Evolutionary conservation across 306 rosid genomes (phyloP), one percentile per base, ranked within the genome.

Genomic region (Calophaca sinica): DNA sequence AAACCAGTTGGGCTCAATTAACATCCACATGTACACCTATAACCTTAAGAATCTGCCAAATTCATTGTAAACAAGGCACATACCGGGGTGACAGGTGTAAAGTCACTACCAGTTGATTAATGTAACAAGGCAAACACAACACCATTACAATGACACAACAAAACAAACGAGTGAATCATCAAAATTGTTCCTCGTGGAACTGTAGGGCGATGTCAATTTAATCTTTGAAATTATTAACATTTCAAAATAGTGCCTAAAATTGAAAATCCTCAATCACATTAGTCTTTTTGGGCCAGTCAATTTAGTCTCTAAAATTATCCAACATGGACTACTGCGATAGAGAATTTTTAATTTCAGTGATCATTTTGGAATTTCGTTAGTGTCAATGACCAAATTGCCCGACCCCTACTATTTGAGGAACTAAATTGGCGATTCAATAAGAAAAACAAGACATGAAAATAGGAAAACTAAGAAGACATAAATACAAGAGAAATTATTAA

Each of bases 11-110:
- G 7, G 6, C 54, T n/a, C 26, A 49, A 49, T 49, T n/a, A 49
- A n/a, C 54, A 71, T 36, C 61, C 73, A 7, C 44, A 3, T 51
- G 26, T 26, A 32, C 26, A 15, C 12, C 51, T 42, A 32, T 6
- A 14, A 70, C 39, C 58, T 72, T 3, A 63, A 12, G 20, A 72
- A 52, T 71, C 73, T 53, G 42, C 62, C 46, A 8, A 63, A 63
- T 33, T 54, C 53, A 54, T 44, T 33, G 35, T 52, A 42, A 62
- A 48, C 38, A 52, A 53, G 41, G 59, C 51, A 31, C 59, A 36
- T 15, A 14, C 26, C 0, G 9, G 57, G 57, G 5, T 10, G 29
- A 66, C 9, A 65, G 32, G 6, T 42, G 10, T 59, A 31, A 8
- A 9, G 1, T 72, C 41, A 45, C 5, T 9, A 10, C 32, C 50